Evolutionary conservation across 768 basidiomycete species (phyloP).

Genomic region (Porphyrellus cyaneotinctus): DNA sequence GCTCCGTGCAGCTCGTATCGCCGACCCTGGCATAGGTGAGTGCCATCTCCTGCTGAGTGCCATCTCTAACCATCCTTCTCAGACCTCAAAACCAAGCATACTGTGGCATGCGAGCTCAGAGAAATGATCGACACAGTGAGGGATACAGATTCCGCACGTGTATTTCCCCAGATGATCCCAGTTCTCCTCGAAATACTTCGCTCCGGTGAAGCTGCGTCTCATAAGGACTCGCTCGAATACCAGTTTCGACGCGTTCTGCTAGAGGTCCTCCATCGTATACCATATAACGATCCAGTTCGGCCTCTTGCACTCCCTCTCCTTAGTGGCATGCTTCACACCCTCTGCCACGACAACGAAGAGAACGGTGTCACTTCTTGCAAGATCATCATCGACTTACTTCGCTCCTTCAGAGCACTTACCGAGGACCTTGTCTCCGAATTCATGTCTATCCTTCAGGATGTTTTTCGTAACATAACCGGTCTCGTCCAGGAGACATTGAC

Average conservation of each 20-base stretch:
- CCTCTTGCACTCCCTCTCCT: conserved; percentile 65
- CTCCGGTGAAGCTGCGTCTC: conserved; percentile 60
- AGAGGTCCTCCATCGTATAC: conserved; percentile 86
- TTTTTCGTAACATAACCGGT: conserved; percentile 67
- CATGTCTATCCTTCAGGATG: conserved; percentile 72
- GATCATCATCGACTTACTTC: conserved; percentile 82
- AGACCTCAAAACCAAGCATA: conserved; percentile 72
- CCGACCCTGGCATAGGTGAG: conserved; percentile 70
- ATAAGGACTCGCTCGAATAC: conserved; percentile 67
- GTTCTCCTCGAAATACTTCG: conserved; percentile 69
- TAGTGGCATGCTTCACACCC: conserved; percentile 74
- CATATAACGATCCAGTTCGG: conserved; percentile 73
- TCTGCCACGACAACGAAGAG: conserved; percentile 93
- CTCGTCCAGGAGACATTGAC: conserved; percentile 75
- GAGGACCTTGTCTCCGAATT: conserved; percentile 78
- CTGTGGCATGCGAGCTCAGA: conserved; percentile 71
- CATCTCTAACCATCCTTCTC: not conserved
- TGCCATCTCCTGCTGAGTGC: not conserved
- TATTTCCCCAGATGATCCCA: conserved; percentile 69
- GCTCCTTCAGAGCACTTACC: conserved; percentile 66
- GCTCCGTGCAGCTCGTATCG: conserved; percentile 65
- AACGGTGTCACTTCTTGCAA: conserved; percentile 90
- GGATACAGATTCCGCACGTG: conserved; percentile 67
- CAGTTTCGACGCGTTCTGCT: conserved; percentile 83
- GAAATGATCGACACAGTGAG: conserved; percentile 78